Evolutionary conservation across 768 basidiomycete genomes (phyloP).

Genomic region (Hericium alpestre): DNA sequence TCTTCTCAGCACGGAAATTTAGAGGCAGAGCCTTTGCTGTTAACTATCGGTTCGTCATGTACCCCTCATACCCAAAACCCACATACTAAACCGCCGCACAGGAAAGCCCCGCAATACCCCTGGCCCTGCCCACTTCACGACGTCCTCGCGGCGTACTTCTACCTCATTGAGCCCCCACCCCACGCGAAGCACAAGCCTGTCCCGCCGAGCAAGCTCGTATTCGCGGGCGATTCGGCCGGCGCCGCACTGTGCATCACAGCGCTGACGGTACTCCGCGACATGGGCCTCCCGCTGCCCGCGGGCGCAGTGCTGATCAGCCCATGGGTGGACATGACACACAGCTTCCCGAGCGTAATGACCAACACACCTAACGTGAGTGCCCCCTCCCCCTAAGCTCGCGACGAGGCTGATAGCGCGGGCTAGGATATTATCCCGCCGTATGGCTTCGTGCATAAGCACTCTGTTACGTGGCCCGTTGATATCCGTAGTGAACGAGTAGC

Average conservation of each 20-base stretch:
- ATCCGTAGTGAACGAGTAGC: slow-evolving; percentile 25
- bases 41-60: slow-evolving; percentile 33
- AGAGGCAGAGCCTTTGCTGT: slow-evolving; percentile 57
- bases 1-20: slow-evolving; percentile 50
- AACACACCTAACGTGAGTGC: slow-evolving; percentile 49
- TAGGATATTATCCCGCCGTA: slow-evolving; percentile 61
- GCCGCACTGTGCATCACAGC: slow-evolving; percentile 53
- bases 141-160: slow-evolving; percentile 68
- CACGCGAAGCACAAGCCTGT: slow-evolving; percentile 54
- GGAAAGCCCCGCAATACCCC: slow-evolving; percentile 77
- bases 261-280: slow-evolving; percentile 58
- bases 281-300: slow-evolving; percentile 58
- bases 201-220: slow-evolving; percentile 54
- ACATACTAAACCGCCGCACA: slow-evolving; percentile 18
- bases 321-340: slow-evolving; percentile 81
- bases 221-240: slow-evolving; percentile 76
- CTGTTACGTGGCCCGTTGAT: slow-evolving; percentile 47
- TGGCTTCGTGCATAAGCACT: slow-evolving; percentile 53
- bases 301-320: slow-evolving; percentile 74
- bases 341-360: slow-evolving; percentile 63
- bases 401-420: not conserved
- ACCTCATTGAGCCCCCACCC: slow-evolving; percentile 60
- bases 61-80: not conserved
- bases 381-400: not conserved
- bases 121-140: slow-evolving; percentile 75